Conservation (phyloP, 805 yeast species). For the Spathaspora gorwiae region DNA sequence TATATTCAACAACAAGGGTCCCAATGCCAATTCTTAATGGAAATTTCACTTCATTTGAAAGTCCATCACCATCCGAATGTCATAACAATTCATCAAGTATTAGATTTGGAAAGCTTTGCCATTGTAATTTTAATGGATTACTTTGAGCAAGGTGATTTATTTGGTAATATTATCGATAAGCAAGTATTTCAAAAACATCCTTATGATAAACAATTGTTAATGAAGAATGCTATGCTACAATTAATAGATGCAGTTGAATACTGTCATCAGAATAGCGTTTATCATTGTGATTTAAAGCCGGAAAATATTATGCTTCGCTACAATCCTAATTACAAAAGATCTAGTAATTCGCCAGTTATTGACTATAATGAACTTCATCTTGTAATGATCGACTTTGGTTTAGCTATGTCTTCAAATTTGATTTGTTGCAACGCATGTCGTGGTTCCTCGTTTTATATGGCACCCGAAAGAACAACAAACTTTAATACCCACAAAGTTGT, state of each 20-base stretch:
- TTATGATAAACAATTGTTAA: slow-evolving; percentile 40
- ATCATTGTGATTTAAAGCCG: slow-evolving; percentile 42
- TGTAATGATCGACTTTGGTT: slow-evolving; percentile 82
- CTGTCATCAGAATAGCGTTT: slow-evolving; percentile 28
- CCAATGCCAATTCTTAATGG: slow-evolving; percentile 45
- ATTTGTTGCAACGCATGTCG: slow-evolving; percentile 72
- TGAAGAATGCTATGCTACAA: slow-evolving; percentile 41
- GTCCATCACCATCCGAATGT: slow-evolving; percentile 80
- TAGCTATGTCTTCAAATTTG: slow-evolving; percentile 59
- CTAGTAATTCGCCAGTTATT: slow-evolving; percentile 13
- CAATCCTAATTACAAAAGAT: slow-evolving; percentile 21
- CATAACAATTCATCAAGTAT: slow-evolving; percentile 68
- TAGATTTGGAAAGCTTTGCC: slow-evolving; percentile 51
- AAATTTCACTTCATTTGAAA: slow-evolving; percentile 65
- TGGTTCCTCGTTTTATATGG: slow-evolving; percentile 89
- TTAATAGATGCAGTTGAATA: slow-evolving; percentile 33
- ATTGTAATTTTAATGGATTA: slow-evolving; percentile 81
- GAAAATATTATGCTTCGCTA: slow-evolving; percentile 37
- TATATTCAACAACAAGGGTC: slow-evolving; percentile 20
- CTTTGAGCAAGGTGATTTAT: slow-evolving; percentile 79
- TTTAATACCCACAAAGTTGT: slow-evolving; percentile 29
- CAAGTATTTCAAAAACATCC: slow-evolving; percentile 48
- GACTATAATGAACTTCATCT: slow-evolving; percentile 49
- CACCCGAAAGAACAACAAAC: slow-evolving; percentile 73
- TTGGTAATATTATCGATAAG: slow-evolving; percentile 76